Base-by-base conservation (phyloP, 805 yeast genomes). In the Lachancea fermentati region DNA sequence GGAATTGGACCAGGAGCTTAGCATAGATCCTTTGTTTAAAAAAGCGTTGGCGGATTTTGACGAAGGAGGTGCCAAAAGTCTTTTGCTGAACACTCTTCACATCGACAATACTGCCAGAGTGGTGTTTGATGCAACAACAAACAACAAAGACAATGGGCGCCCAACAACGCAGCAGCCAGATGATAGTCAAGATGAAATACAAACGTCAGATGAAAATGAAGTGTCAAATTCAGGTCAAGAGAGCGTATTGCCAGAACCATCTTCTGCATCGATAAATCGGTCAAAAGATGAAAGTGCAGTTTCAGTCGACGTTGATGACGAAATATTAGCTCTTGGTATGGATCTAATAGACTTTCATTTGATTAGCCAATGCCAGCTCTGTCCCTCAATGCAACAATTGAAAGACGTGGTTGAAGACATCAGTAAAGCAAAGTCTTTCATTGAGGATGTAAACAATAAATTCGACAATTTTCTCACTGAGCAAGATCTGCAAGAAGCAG, bases 31-130 rank as follows among this genome's bases (percentile, higher is more conserved):
- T 0, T 65, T 84, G 19, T 84, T 84, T 59, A 81, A 80, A 49
- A 81, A 79, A 52, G 82, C 86, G 0, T 64, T 83, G 36, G 78
- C 87, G 0, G 89, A 82, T 38, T 83, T 83, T 50, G 93, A 84
- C 57, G 91, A 83, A 63, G 89, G 89, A 30, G 91, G 93, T 2
- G 81, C 91, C 5, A 83, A 80, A 53, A 76, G 85, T 44, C 64
- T 84, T 36, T 60, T 83, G 32, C 56, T 81, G 46, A 83, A 83
- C 46, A 75, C 85, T 0, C 67, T 83, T 33, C 68, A 69, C 45
- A 66, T 78, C 12, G 81, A 81, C 50, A 41, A 57, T 1, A 51
- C 70, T 1, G 76, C 78, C 0, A 61, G 81, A 50, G 78, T 83
- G 3, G 75, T 81, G 2, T 81, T 83, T 53, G 91, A 80, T 53